Evolutionary conservation across 805 yeast genomes (phyloP).

Genomic region (Myxozyma kluyveri): DNA sequence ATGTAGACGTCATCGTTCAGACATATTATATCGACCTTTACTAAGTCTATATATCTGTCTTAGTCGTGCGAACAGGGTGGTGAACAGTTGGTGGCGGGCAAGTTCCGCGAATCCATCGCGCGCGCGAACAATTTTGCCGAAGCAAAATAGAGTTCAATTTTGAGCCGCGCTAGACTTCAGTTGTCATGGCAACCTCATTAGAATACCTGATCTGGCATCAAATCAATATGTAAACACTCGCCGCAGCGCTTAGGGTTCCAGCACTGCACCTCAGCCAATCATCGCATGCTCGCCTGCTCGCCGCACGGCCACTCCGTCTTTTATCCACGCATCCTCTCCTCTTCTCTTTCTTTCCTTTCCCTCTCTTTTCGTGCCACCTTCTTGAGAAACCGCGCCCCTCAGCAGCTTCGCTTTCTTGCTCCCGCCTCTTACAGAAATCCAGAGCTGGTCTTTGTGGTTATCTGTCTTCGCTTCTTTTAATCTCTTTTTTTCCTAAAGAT

Average conservation of each 20-base stretch:
- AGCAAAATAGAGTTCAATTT: too few relatives aligned
- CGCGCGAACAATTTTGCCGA: too few relatives aligned
- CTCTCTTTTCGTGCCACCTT: not conserved
- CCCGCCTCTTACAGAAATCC: slow-evolving; percentile 4
- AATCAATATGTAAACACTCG: slow-evolving; percentile 9
- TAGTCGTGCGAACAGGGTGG: too few relatives aligned
- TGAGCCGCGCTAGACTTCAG: too few relatives aligned
- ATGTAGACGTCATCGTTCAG: too few relatives aligned
- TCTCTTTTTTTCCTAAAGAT: slow-evolving; percentile 1
- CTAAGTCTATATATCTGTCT: too few relatives aligned
- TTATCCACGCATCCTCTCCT: not conserved
- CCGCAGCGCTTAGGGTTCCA: not conserved
- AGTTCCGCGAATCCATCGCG: too few relatives aligned
- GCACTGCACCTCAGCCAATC: not conserved
- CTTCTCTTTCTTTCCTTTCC: not conserved
- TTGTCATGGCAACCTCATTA: slow-evolving; percentile 12
- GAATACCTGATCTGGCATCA: not conserved
- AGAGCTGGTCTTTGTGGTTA: slow-evolving; percentile 25
- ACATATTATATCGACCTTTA: too few relatives aligned
- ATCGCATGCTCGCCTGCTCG: too few relatives aligned
- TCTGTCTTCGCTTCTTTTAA: slow-evolving; percentile 16
- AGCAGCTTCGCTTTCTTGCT: not conserved
- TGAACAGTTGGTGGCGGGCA: too few relatives aligned
- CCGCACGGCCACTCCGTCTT: not conserved
- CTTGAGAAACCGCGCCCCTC: not conserved